Conservation (phyloP, 768 basidiomycete species). For the Agaricus subrufescens region DNA sequence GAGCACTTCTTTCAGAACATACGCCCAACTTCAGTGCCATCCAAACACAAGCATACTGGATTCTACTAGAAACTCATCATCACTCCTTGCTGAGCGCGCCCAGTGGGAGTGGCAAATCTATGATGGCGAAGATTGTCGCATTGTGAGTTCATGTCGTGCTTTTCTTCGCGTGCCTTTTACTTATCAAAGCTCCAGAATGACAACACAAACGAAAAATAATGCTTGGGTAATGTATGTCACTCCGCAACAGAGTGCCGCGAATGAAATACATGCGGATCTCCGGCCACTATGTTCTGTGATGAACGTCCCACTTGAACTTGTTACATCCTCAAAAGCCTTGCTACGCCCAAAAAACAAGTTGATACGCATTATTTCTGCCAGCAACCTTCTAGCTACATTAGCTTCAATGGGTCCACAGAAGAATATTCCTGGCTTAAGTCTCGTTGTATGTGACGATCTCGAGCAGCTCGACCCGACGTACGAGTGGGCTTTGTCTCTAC, state of each 20-base stretch:
- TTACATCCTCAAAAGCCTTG: slow-evolving; percentile 10
- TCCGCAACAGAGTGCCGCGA: slow-evolving; percentile 52
- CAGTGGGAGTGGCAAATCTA: slow-evolving; percentile 75
- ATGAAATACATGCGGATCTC: slow-evolving; percentile 53
- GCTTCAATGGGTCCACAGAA: slow-evolving; percentile 22
- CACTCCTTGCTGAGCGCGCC: slow-evolving; percentile 79
- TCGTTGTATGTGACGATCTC: slow-evolving; percentile 82
- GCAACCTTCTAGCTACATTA: slow-evolving; percentile 43
- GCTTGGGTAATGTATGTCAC: slow-evolving; percentile 61
- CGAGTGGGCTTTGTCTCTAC: slow-evolving; percentile 76
- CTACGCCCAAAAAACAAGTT: slow-evolving; percentile 35
- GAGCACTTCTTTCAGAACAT: slow-evolving; percentile 38
- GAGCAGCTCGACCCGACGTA: slow-evolving; percentile 78
- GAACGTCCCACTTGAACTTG: slow-evolving; percentile 35
- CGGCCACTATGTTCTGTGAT: slow-evolving; percentile 30
- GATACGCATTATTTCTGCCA: slow-evolving; percentile 56
- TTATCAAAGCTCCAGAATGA: slow-evolving; percentile 43
- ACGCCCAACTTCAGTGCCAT: slow-evolving; percentile 71
- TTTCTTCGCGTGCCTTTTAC: neutral
- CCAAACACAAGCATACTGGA: slow-evolving; percentile 90
- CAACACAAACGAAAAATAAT: slow-evolving; percentile 34
- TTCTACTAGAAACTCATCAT: slow-evolving; percentile 55
- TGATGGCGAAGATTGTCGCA: slow-evolving; percentile 60
- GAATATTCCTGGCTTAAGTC: slow-evolving; percentile 39
- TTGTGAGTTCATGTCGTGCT: slow-evolving; percentile 51